Evolutionary conservation across 2,329 filamentous ascomycete species (phyloP).

Genomic region (Neofusicoccum parvum): DNA sequence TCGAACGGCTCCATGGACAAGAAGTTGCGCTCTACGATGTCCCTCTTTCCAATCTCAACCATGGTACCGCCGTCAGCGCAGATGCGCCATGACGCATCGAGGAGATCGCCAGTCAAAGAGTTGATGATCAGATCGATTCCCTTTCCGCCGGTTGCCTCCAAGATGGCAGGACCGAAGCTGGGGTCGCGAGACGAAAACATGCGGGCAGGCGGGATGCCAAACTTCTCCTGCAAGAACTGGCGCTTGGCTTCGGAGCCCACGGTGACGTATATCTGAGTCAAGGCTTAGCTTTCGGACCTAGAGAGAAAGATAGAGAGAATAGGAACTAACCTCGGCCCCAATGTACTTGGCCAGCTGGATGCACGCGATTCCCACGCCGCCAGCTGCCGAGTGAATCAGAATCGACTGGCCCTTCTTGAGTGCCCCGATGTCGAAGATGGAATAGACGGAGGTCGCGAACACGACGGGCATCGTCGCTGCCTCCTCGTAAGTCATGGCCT

Average conservation of each 20-base stretch:
- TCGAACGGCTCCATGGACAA: slow-evolving; percentile 29
- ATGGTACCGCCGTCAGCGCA: slow-evolving; percentile 33
- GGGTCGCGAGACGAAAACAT: slow-evolving; percentile 36
- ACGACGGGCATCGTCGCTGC: slow-evolving; percentile 27
- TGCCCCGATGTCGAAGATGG: slow-evolving; percentile 24
- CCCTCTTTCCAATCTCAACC: slow-evolving; percentile 35
- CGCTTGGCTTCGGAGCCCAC: slow-evolving; percentile 28
- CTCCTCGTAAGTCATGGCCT: slow-evolving; percentile 26
- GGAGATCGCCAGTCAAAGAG: slow-evolving; percentile 27
- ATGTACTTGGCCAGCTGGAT: slow-evolving; percentile 28
- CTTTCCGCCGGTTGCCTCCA: slow-evolving; percentile 26
- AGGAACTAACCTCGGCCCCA: slow-evolving; percentile 26
- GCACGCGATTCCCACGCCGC: slow-evolving; percentile 33
- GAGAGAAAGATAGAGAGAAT: slow-evolving; percentile 26
- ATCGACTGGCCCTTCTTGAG: slow-evolving; percentile 22
- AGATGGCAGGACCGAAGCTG: slow-evolving; percentile 27
- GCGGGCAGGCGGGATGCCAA: slow-evolving; percentile 27
- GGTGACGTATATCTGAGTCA: slow-evolving; percentile 30
- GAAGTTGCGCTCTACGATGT: slow-evolving; percentile 19
- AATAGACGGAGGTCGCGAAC: slow-evolving; percentile 27
- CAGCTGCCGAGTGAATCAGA: slow-evolving; percentile 36
- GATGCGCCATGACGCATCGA: slow-evolving; percentile 28
- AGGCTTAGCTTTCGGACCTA: background rate
- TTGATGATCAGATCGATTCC: slow-evolving; percentile 38
- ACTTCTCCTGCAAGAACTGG: slow-evolving; percentile 24